Evolutionary conservation across 2,329 filamentous ascomycete species (phyloP).

Genomic region (Gliomastix tumulicola): DNA sequence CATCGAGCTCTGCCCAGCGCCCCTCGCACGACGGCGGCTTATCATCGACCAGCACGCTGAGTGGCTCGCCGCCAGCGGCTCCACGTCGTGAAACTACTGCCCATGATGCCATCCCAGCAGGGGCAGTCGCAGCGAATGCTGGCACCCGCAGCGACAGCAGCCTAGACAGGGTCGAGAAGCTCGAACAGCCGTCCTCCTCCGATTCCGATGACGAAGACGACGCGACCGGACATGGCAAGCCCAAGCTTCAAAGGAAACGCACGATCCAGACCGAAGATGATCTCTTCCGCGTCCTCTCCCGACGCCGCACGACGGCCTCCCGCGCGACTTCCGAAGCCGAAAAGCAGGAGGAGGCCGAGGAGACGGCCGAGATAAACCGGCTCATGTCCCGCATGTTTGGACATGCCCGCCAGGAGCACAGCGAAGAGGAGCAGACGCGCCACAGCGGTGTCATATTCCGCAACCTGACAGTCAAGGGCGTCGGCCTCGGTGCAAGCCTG

Average conservation of each 20-base stretch:
- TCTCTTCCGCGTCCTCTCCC: slow-evolving; percentile 39
- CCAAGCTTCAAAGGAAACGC: slow-evolving; percentile 12
- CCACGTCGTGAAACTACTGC: too few relatives aligned
- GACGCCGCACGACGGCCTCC: slow-evolving; percentile 33
- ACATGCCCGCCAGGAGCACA: slow-evolving; percentile 53
- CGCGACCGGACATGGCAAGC: slow-evolving; percentile 11
- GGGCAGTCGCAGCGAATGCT: background rate
- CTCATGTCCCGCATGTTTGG: slow-evolving; percentile 69
- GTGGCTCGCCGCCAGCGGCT: too few relatives aligned
- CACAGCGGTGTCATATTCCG: slow-evolving; percentile 67
- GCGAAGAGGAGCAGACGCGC: slow-evolving; percentile 62
- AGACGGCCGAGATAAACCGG: slow-evolving; percentile 45
- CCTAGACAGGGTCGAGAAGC: slow-evolving; percentile 14
- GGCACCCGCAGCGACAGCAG: slow-evolving; percentile 5
- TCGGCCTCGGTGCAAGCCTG: slow-evolving; percentile 55
- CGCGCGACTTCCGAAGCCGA: slow-evolving; percentile 21
- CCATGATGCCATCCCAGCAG: background rate
- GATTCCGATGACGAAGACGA: slow-evolving; percentile 1
- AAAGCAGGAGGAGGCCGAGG: slow-evolving; percentile 33
- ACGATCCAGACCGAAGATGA: slow-evolving; percentile 38
- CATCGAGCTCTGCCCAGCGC: too few relatives aligned
- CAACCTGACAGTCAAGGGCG: slow-evolving; percentile 62
- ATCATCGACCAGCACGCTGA: too few relatives aligned
- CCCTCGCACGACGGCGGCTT: slow-evolving; percentile 3
- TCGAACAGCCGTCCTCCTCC: slow-evolving; percentile 2